Evolutionary conservation across 1,284 basidiomycete genomes (phyloP).

Genomic region (Malassezia brasiliensis): DNA sequence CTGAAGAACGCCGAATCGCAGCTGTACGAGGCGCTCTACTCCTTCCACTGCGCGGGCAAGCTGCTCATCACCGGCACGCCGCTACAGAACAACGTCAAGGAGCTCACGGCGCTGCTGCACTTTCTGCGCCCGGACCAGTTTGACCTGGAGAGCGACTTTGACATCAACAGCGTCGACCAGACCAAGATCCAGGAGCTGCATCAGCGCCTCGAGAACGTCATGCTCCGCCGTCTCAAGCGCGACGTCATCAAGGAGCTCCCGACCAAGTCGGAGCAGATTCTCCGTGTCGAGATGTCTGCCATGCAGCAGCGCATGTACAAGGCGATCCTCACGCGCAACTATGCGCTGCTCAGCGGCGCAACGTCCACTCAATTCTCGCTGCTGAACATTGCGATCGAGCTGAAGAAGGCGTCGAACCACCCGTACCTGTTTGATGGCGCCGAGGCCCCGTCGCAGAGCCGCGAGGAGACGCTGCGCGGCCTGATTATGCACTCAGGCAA

Average conservation of each 20-base stretch:
- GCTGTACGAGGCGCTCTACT: conserved; percentile 82
- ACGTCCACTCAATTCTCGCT: conserved; percentile 71
- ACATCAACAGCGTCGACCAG: conserved; percentile 56
- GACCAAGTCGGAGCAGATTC: conserved; percentile 93
- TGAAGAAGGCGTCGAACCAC: conserved; percentile 60
- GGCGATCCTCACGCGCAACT: conserved; percentile 95
- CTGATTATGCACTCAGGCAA: conserved; percentile 52
- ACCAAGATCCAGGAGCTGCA: conserved; percentile 73
- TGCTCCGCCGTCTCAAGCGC: conserved; percentile 88
- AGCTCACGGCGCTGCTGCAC: conserved; percentile 91
- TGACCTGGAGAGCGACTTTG: conserved; percentile 70
- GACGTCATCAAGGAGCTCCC: conserved; percentile 96
- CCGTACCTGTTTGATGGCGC: conserved; percentile 96
- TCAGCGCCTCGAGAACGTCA: conserved; percentile 80
- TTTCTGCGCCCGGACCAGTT: conserved; percentile 98
- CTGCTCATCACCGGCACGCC: conserved; percentile 96
- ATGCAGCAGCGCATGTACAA: conserved; percentile 98
- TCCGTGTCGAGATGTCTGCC: conserved; percentile 94
- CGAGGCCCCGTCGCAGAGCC: conserved; percentile 64
- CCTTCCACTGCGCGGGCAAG: conserved; percentile 81
- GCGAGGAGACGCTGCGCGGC: conserved; percentile 59
- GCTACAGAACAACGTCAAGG: conserved; percentile 97
- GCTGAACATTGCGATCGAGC: conserved; percentile 49
- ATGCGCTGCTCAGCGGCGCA: conserved; percentile 74
- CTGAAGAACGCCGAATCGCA: conserved; percentile 97